Evolutionary conservation across 768 basidiomycete species (phyloP), one percentile per base, ranked within the genome.

Genomic region (Strobilomyces dryophilus): DNA sequence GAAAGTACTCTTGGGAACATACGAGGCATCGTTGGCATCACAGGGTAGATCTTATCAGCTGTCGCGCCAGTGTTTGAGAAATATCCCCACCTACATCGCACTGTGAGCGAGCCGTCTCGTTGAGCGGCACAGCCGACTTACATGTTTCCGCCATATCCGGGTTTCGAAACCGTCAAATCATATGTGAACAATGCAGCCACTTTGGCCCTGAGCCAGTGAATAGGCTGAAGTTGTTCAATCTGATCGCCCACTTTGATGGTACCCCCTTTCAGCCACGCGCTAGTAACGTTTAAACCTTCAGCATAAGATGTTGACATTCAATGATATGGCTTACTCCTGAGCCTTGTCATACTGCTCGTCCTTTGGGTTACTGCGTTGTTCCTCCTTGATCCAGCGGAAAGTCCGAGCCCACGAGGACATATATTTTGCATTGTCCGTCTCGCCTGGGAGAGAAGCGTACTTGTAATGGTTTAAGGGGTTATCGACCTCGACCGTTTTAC

Each of bases 381-480:
- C 3, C 2, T 32, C 1, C 21, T 56, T 12, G 10, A 21, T 52
- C 61, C 61, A 62, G 10, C 61, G 58, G 29, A 49, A 62, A 17
- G 61, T 62, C 14, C 58, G 49, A 0, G 17, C 4, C 58, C 58
- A 60, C 8, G n/a, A 5, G 29, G 2, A 20, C 49, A 61, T 51
- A 20, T 60, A 60, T 29, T 32, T 21, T 15, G 40, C 7, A 20
- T 27, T 47, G 8, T 2, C 0, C 1, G 31, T 9, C 14, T 0
- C 0, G 18, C 58, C 58, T 21, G 59, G 59, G 5, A 21, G 45
- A n/a, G 1, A 3, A 20, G 53, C 12, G 20, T 8, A 60, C 8
- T 14, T 17, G n/a, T 60, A 60, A 20, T 61, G 59, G 36, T 57
- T 56, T 47, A 60, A 52, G 5, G 59, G 59, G 29, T 60, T 60